Base-by-base conservation (phyloP, 2,329 filamentous ascomycete species). In the Colletotrichum sp. region DNA sequence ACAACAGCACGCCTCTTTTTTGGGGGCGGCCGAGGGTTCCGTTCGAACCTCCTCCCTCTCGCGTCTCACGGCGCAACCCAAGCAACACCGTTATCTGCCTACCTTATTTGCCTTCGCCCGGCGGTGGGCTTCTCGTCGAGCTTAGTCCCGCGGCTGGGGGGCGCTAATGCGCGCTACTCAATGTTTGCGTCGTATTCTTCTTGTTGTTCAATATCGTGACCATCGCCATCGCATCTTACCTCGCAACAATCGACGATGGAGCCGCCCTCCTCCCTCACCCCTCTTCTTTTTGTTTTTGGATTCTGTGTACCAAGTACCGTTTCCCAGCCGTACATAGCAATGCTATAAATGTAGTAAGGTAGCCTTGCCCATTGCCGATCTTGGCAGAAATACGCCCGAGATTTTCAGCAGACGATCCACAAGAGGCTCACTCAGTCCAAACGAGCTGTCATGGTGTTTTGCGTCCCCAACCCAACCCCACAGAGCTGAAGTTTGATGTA, bases 151-250 rank as follows among this genome's bases (percentile, higher is more conserved):
- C 16, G 26, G 56, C 28, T 18, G 56, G 68, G 56, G 48, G 64
- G 59, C 62, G 69, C 65, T 67, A 28, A 30, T 36, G 58, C 34
- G 69, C 69, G 69, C 69, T 72, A 69, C 70, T 68, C 64, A 43
- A 43, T 68, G 52, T 59, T 24, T 13, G 36, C 28, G 52, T 36
- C 63, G 52, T 61, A 68, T 59, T 61, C 32, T 18, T 32, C 34
- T 3, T 36, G 9, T 18, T n/a, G 38, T n/a, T n/a, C 38, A 43
- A 43, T 43, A 43, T 43, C 38, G 18, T 43, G 38, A n/a, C 38
- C 38, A 43, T n/a, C 18, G 38, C 38, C 38, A n/a, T 43, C 38
- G 38, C 38, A 43, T 43, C 38, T 43, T 43, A 43, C 38, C 38
- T 43, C 38, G 38, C 38, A 43, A 43, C 38, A 43, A 43, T 43